Percentiles rank a stretch among this genome's conserved stretches.
phyloP scores from a whole-genome alignment of 495 filamentous ascomycete genomes.

The Neurospora sp. region DNA sequence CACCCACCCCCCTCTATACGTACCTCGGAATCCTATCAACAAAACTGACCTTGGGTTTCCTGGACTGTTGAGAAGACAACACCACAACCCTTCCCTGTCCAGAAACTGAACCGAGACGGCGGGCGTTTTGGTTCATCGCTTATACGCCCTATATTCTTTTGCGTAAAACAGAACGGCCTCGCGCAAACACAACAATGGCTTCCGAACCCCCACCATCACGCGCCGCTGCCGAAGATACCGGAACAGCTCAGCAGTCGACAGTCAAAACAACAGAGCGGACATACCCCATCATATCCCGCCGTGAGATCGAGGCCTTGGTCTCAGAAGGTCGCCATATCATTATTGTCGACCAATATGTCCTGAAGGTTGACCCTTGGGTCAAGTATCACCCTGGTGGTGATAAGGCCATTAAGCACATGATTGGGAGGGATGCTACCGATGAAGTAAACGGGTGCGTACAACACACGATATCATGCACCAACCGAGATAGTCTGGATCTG shows the following conservation, averaged over 20 bases:
- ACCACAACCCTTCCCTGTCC: background rate
- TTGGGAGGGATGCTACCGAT: slow-evolving; percentile 92
- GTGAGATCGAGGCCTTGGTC: slow-evolving; percentile 78
- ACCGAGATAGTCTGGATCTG: background rate
- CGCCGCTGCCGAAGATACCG: background rate
- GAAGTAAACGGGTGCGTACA: slow-evolving; percentile 78
- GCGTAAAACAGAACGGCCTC: background rate
- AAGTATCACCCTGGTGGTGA: slow-evolving; percentile 87
- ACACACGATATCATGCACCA: slow-evolving; percentile 1
- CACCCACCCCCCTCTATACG: background rate
- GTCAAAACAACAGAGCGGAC: slow-evolving; percentile 22
- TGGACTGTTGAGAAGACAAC: background rate
- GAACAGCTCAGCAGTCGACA: background rate
- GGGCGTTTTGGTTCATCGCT: background rate
- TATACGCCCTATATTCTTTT: background rate
- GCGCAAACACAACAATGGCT: background rate
- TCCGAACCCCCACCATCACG: background rate
- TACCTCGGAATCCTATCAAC: background rate
- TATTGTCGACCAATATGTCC: slow-evolving; percentile 68
- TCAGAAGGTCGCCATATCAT: slow-evolving; percentile 75
- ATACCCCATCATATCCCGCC: slow-evolving; percentile 47
- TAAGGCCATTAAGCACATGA: slow-evolving; percentile 88
- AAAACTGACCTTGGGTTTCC: background rate
- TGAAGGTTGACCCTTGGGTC: slow-evolving; percentile 83
- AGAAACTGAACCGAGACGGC: background rate